Evolutionary conservation across 257 asterid species (phyloP).

Genomic region (Penstemon newberryi): DNA sequence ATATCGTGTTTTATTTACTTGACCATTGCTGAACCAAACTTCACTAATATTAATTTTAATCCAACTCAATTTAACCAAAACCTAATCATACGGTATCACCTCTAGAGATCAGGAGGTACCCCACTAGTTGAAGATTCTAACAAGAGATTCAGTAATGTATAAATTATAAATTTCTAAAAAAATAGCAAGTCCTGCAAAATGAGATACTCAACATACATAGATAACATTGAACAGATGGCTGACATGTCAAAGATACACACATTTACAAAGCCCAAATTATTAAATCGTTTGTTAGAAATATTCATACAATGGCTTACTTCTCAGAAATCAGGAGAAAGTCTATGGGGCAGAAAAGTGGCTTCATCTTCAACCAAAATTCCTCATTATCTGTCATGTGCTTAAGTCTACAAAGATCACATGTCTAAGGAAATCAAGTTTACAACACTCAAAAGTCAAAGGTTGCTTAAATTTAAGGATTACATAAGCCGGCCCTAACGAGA

Average conservation of each 20-base stretch:
- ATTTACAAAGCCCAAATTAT: conserved; percentile 32
- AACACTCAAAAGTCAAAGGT: conserved; percentile 19
- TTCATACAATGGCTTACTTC: conserved; percentile 26
- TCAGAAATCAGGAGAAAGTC: conserved; percentile 1
- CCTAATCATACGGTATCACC: too few relatives aligned
- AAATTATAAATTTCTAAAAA: too few relatives aligned
- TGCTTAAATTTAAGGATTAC: conserved; percentile 6
- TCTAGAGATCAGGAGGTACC: too few relatives aligned
- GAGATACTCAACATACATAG: too few relatives aligned
- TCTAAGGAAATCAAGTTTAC: conserved; percentile 24
- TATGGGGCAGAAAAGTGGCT: conserved; percentile 20
- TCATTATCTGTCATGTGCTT: not conserved
- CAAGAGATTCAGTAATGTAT: too few relatives aligned
- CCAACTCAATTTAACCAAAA: too few relatives aligned
- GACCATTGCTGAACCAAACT: too few relatives aligned
- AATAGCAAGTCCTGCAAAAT: too few relatives aligned
- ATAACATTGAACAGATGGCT: not conserved
- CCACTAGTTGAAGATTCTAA: too few relatives aligned
- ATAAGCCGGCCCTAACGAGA: conserved; percentile 20
- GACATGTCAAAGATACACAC: conserved; percentile 6
- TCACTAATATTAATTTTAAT: too few relatives aligned
- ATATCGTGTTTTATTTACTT: too few relatives aligned
- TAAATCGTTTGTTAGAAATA: conserved; percentile 11
- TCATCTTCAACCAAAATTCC: conserved; percentile 28
- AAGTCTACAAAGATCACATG: conserved; percentile 14